Percentiles rank a stretch among this genome's conserved stretches.
phyloP scores from a whole-genome alignment of 345 rosid species.

The Pelargonium nanum region DNA sequence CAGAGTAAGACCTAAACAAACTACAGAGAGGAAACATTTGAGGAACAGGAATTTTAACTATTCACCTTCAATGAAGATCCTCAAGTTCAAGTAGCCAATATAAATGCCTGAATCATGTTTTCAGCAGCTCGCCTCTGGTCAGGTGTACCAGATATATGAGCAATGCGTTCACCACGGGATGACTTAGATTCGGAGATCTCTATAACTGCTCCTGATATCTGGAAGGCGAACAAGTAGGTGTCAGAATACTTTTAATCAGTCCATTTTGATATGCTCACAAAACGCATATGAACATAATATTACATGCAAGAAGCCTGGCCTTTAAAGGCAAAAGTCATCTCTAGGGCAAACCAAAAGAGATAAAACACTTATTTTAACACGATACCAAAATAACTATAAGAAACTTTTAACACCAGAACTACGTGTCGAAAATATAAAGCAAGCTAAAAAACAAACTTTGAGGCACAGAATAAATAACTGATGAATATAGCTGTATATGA shows the following conservation, averaged over 20 bases:
- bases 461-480: too few species aligned
- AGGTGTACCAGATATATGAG: slow-evolving; percentile 75
- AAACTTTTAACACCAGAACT: too few species aligned
- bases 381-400: too few species aligned
- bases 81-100: slow-evolving; percentile 63
- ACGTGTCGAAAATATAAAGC: too few species aligned
- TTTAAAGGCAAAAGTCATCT: too few species aligned
- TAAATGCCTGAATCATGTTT: slow-evolving; percentile 94
- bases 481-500: too few species aligned
- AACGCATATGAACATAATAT: slow-evolving; percentile 2
- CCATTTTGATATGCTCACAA: not conserved
- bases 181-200: slow-evolving; percentile 80
- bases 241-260: slow-evolving; percentile 1
- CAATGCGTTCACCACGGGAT: slow-evolving; percentile 70
- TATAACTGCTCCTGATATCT: slow-evolving; percentile 97
- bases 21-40: slow-evolving; percentile 24
- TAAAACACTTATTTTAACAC: too few species aligned
- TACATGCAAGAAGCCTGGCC: too few species aligned
- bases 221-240: slow-evolving; percentile 20
- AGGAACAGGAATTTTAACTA: slow-evolving; percentile 19
- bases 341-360: too few species aligned
- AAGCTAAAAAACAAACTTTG: too few species aligned
- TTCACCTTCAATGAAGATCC: slow-evolving; percentile 28
- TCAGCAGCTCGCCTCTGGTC: slow-evolving; percentile 89
- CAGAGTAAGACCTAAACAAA: slow-evolving; percentile 25